Evolutionary conservation across 768 basidiomycete genomes (phyloP), one percentile per base, ranked within the genome.

Genomic region (Hypholoma sublateritium): DNA sequence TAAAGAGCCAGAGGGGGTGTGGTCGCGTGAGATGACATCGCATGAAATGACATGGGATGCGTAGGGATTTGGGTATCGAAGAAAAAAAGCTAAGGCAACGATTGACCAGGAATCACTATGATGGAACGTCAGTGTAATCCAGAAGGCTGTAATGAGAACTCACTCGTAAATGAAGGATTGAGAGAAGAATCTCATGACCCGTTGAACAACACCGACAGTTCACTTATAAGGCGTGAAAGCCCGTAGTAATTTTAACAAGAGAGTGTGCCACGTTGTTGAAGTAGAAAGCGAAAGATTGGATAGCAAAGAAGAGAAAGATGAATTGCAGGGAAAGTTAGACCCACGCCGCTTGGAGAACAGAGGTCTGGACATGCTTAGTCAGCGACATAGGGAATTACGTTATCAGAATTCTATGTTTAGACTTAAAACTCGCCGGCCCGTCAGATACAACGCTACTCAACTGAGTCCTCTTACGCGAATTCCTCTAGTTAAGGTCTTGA

Each of bases 51-150:
- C 89, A 75, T 98, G 95, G 36, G 90, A 79, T 5, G 95, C 92
- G 67, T 93, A 93, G 48, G 95, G 94, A 69, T 97, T 98, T 3
- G 95, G 95, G 73, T 97, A 98, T 60, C 95, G 89, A 57, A 97
- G 78, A 70, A 95, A 95, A 79, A 90, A 97, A 12, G 95, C 95
- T 61, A 96, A 80, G 17, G 95, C 86, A 57, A 96, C 91, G 63
- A 91, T 95, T 56, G 91, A 80, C 86, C 95, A 94, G 71, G 94
- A 85, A 83, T 97, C 93, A 80, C 94, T 95, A 64, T 14, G 59
- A 24, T 49, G 14, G 57, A 44, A 56, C 32, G 52, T 34, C 28
- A 60, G 48, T 48, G 28, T 22, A 7, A 32, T 24, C 24, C 54
- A 47, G 24, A 5, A 35, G 17, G 19, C 34, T n/a, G 25, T n/a